Base-by-base conservation (phyloP, 2,329 filamentous ascomycete genomes). In the Hypocreales sp. region DNA sequence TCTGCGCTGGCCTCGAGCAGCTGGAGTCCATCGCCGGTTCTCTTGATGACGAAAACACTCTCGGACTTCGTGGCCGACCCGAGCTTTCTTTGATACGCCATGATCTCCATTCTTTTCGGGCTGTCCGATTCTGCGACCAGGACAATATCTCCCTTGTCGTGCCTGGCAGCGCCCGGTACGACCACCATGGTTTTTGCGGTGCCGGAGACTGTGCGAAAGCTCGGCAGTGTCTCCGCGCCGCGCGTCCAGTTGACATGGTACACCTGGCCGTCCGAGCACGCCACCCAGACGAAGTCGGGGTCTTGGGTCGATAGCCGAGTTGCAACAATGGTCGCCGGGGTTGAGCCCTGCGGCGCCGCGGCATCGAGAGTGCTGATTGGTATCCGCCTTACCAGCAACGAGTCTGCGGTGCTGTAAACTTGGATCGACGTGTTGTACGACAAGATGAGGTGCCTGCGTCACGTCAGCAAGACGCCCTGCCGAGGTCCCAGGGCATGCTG, bases 361-460 rank as follows among this genome's bases (percentile, higher is more conserved):
- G 40, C 28, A 25, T 49, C 47, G 20, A 42, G 32, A 19, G 38
- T 40, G 31, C 36, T 45, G 37, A 76, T 56, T 9, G 67, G 56
- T 26, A 94, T 75, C 30, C 73, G 71, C 38, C 82, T 74, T 24
- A 82, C 61, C 14, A 92, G 68, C 26, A 92, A 67, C 2, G 90
- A 95, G 29, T 83, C 84, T 36, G 70, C 61, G 17, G 81, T 71
- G 2, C 80, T 79, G 51, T 90, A 92, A 15, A 93, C 66, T 47
- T 84, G 79, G 29, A 94, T 61, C 8, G 77, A 76, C 16, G 70
- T 75, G 33, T 74, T 68, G 42, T 82, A 81, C 18, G 77, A 70
- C 30, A 92, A 50, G 31, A 94, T 73, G 21, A 94, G 48, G 51
- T 77, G 67, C 45, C 81, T 83, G 23, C 12, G 11, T 20, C 8